Base-by-base conservation (phyloP, 2,329 filamentous ascomycete genomes). In the Sporothrix brunneoviolacea region DNA sequence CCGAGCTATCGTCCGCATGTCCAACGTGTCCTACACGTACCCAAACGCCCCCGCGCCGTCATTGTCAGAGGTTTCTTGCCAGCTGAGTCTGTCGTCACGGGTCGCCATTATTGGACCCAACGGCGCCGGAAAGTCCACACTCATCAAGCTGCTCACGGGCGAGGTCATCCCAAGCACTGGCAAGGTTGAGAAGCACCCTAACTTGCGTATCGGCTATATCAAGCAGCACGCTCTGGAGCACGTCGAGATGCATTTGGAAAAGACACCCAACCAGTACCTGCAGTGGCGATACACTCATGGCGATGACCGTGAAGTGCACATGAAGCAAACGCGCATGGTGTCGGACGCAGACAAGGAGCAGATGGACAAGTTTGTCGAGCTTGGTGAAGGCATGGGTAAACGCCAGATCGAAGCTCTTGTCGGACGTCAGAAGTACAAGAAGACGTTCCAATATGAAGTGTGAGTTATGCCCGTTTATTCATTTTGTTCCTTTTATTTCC, bases 141-240 rank as follows among this genome's bases (percentile, higher is more conserved):
- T 98, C 55, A 96, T 98, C 74, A 98, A 98, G 75, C 77, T 98
- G 54, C 77, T 98, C 52, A 98, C 93, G 10, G 93, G 91, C 59
- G 93, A 97, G 68, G 82, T 84, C 18, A 84, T 96, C 58, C 93
- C 88, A 15, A 86, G 86, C 55, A 70, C 71, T 18, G 93, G 93
- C 56, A 88, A 83, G 65, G 93, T 98, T 21, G 91, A 97, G 76
- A 97, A 97, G 76, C 93, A 98, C 68, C 93, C 93, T 59, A 98
- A 98, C 68, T 73, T 98, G 64, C 91, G 93, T 77, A 96, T 98
- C 62, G 93, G 93, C 49, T 98, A 98, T 75, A 97, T 98, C 75
- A 97, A 97, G 75, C 93, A 98, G 74, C 93, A 98, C 69, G 93
- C 93, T 39, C 79, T 98, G 12, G 93, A 98, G 76, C 93, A 98